Base-by-base conservation (phyloP, 306 rosid genomes). In the Trifolium subterraneum region DNA sequence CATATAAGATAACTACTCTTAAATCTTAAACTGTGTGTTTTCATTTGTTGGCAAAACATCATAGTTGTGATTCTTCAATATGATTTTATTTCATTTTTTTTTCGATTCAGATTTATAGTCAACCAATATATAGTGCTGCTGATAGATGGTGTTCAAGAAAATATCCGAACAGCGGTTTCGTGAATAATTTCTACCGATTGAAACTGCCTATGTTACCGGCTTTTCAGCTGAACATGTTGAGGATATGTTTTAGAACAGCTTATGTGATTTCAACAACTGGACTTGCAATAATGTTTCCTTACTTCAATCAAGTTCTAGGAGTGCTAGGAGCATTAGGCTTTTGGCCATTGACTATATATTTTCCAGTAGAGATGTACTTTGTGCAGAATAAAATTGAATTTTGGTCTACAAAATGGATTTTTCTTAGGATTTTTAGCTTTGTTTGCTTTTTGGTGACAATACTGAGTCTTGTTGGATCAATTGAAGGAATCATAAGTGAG, bases 281-380 rank as follows among this genome's bases (percentile, higher is more conserved):
- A 68, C 35, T 91, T 19, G 97, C 93, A 20, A 83, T 87, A n/a
- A 2, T 89, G 1, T 93, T 93, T 70, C 98, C 98, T 42, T 93
- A 93, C 80, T 91, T 93, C 87, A 89, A 93, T 80, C 82, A 79
- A 73, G 90, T 91, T 22, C 63, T 93, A 45, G 97, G 93, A 54
- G 77, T 93, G 23, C 64, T 93, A 25, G 98, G 98, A 29, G 93
- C 98, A 35, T 59, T 91, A 18, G 84, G 84, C 81, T 93, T 93
- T 79, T 93, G 98, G 98, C 97, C 98, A 63, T 41, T 93, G 76
- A 74, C 85, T 15, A 74, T 93, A 67, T 91, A 91, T 70, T 93
- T 93, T 68, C 97, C 98, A 0, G 92, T 93, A 42, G 93, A 93
- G 73, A 91, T 93, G 98, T 87, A 91, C 83, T 82, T 89, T 72